Evolutionary conservation across 345 rosid species (phyloP).

Genomic region (Melastoma malabathricum): DNA sequence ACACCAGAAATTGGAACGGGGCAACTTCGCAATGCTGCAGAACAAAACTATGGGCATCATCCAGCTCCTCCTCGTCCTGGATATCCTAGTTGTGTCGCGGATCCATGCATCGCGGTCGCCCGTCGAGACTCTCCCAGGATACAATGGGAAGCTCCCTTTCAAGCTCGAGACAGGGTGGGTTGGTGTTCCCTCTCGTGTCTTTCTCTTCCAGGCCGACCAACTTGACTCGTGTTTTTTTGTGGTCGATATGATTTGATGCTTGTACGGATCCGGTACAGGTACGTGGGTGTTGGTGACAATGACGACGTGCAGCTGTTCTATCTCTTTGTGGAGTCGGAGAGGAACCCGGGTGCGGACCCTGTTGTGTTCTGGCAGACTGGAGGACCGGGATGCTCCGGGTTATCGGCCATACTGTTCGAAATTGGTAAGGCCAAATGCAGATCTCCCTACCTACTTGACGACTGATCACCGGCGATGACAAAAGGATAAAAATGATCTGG

Average conservation of each 20-base stretch:
- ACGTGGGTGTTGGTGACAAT: slow-evolving; percentile 12
- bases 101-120: background rate
- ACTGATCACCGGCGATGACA: no score
- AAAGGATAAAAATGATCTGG: no score
- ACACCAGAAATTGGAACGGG: no score
- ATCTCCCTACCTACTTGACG: no score
- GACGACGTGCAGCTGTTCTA: slow-evolving; percentile 19
- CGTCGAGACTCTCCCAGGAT: slow-evolving; percentile 12
- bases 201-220: no score
- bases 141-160: slow-evolving; percentile 14
- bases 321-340: slow-evolving; percentile 13
- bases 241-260: background rate
- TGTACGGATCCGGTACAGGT: slow-evolving; percentile 1
- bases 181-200: no score
- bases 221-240: background rate
- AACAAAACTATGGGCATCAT: no score
- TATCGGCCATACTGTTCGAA: slow-evolving; percentile 15
- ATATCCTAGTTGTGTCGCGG: no score
- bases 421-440: no score
- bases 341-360: slow-evolving; percentile 14
- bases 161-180: slow-evolving; percentile 14
- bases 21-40: no score
- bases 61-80: no score
- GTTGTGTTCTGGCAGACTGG: slow-evolving; percentile 19
- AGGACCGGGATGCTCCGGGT: slow-evolving; percentile 24